Conservation (phyloP, 1,284 basidiomycete species). For the Ganoderma multipileum region DNA sequence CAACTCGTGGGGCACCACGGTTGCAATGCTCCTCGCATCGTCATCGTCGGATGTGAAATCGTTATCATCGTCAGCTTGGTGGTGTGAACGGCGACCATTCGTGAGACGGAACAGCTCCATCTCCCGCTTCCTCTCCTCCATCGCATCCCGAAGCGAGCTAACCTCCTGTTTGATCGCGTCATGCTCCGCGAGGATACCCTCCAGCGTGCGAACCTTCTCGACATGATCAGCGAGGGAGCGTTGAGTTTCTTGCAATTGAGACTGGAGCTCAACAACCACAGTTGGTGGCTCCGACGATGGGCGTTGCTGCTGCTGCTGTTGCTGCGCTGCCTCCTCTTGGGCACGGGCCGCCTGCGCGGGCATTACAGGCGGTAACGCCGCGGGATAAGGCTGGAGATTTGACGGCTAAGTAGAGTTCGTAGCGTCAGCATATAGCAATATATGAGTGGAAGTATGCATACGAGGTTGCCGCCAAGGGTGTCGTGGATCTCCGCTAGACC, state of each 20-base stretch:
- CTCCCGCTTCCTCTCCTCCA: slow-evolving; percentile 61
- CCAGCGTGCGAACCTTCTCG: slow-evolving; percentile 86
- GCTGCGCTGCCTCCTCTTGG: slow-evolving; percentile 33
- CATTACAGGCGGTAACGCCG: slow-evolving; percentile 69
- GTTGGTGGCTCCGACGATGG: slow-evolving; percentile 42
- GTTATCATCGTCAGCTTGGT: slow-evolving; percentile 45
- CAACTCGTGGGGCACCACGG: slow-evolving; percentile 70
- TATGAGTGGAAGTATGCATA: slow-evolving; percentile 46
- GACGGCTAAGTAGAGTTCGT: slow-evolving; percentile 51
- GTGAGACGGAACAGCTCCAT: slow-evolving; percentile 39
- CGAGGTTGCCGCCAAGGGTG: slow-evolving; percentile 85
- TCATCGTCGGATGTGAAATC: slow-evolving; percentile 51
- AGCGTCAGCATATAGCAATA: slow-evolving; percentile 2
- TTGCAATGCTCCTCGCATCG: slow-evolving; percentile 66
- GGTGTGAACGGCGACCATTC: slow-evolving; percentile 34
- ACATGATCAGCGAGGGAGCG: slow-evolving; percentile 80
- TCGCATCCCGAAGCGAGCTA: slow-evolving; percentile 69
- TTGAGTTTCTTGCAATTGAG: slow-evolving; percentile 89
- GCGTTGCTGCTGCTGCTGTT: slow-evolving; percentile 22
- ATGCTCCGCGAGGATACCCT: slow-evolving; percentile 87
- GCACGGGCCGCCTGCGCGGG: slow-evolving; percentile 53
- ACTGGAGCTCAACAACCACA: slow-evolving; percentile 74
- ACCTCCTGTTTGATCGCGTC: slow-evolving; percentile 88
- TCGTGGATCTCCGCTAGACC: slow-evolving; percentile 93
- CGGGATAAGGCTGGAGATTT: slow-evolving; percentile 65